phyloP scores from a whole-genome alignment of 2,329 filamentous ascomycete genomes.

The Didymella pinodella region DNA sequence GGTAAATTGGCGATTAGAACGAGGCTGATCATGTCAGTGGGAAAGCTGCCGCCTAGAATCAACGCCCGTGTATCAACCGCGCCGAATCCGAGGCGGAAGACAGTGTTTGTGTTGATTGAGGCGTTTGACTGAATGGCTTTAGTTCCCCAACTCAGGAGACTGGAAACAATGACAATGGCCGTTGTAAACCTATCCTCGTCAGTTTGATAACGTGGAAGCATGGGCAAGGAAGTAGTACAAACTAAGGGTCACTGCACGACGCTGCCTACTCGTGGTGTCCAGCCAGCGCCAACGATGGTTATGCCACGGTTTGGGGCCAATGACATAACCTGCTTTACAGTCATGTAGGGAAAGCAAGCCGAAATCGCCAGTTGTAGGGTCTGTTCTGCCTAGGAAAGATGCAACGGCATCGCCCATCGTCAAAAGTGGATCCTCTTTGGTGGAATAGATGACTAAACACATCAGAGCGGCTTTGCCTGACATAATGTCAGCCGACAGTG shows the following conservation, averaged over 20 bases:
- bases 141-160: conserved; percentile 1
- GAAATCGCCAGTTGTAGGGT: background rate
- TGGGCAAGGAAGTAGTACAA: background rate
- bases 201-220: background rate
- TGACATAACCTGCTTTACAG: background rate
- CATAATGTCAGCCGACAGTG: background rate
- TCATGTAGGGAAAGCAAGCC: background rate
- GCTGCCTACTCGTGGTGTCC: conserved; percentile 2
- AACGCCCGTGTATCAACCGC: conserved; percentile 5
- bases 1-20: conserved; percentile 56
- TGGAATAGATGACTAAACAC: background rate
- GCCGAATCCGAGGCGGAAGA: conserved; percentile 5
- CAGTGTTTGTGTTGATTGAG: background rate
- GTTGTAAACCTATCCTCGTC: background rate
- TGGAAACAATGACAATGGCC: background rate
- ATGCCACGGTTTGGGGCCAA: background rate
- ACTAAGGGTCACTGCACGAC: background rate
- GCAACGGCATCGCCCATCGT: conserved; percentile 13
- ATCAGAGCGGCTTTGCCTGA: conserved; percentile 12
- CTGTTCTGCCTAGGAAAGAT: background rate
- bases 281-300: background rate
- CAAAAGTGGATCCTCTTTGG: conserved; percentile 1
- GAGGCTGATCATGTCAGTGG: background rate
- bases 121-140: background rate
- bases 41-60: background rate